Evolutionary conservation across 2,329 filamentous ascomycete species (phyloP).

Genomic region (Colletotrichum kahawae): DNA sequence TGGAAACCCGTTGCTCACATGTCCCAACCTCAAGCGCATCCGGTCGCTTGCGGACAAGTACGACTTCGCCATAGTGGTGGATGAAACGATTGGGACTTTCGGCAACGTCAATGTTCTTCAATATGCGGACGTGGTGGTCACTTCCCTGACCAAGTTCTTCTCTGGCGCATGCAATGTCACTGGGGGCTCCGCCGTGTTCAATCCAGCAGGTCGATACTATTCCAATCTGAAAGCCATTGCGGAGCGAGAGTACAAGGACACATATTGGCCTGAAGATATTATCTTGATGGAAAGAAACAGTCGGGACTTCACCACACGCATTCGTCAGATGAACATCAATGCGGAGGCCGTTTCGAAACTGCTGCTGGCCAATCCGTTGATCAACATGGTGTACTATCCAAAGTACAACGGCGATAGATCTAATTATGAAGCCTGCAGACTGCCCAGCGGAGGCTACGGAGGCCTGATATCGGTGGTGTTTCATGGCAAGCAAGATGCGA

Average conservation of each 20-base stretch:
- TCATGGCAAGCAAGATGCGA: conserved; percentile 69
- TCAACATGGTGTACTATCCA: conserved; percentile 87
- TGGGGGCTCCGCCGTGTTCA: conserved; percentile 77
- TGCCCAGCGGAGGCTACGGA: conserved; percentile 82
- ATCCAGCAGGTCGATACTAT: conserved; percentile 74
- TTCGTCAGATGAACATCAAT: conserved; percentile 84
- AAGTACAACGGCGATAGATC: conserved; percentile 72
- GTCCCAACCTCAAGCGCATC: conserved; percentile 83
- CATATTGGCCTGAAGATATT: conserved; percentile 91
- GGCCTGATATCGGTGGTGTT: conserved; percentile 88
- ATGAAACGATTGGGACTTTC: conserved; percentile 97
- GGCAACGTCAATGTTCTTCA: conserved; percentile 92
- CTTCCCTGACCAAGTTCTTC: conserved; percentile 95
- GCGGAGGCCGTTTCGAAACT: conserved; percentile 82
- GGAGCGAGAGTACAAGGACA: conserved; percentile 76
- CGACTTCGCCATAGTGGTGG: conserved; percentile 88
- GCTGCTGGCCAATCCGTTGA: conserved; percentile 61
- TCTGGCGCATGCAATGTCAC: conserved; percentile 98
- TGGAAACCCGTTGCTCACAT: conserved; percentile 85
- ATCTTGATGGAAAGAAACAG: conserved; percentile 97
- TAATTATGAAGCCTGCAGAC: conserved; percentile 80
- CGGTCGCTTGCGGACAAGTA: conserved; percentile 79
- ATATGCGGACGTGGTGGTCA: conserved; percentile 89
- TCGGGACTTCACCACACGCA: conserved; percentile 83
- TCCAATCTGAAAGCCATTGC: conserved; percentile 67